Evolutionary conservation across 805 yeast genomes (phyloP), one percentile per base, ranked within the genome.

Genomic region (Kodamaea neixiangensis): DNA sequence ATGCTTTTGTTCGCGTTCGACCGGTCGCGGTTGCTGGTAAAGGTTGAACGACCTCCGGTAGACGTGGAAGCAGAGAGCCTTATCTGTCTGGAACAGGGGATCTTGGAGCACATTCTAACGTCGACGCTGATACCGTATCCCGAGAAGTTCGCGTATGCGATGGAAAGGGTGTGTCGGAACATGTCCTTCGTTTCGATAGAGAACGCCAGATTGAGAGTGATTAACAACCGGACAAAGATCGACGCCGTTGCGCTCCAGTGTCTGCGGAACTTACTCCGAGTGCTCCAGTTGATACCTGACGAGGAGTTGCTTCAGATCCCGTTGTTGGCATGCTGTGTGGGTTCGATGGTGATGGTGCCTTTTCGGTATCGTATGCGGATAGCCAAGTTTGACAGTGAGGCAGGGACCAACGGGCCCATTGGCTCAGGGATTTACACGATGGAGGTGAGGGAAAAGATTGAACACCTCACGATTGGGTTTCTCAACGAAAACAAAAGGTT

Each of bases 301-400:
- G 15, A 17, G 19, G 14, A n/a, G 17, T 20, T 40, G 15, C 31
- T 40, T 7, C 49, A 46, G 19, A 39, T 46, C 13, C 49, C 49
- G 2, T 15, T 46, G 2, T 25, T 46, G 25, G 39, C 44, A 38
- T 39, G 38, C 17, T 39, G 39, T 7, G 18, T 46, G 44, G 38
- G 31, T 33, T 17, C 25, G 10, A 38, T 39, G 40, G 21, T 44
- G 13, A 39, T 46, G 49, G 44, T 46, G 1, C 49, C 49, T 7
- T 15, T 46, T 13, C 22, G 49, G 25, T 46, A 46, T 29, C 29
- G 31, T 25, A 46, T 46, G 49, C 38, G 49, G 33, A 39, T 46
- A 17, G 31, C 41, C 33, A 25, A 31, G 33, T 29, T 15, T n/a
- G 49, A 46, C 39, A 41, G 20, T 10, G 49, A 46, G 22, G 31